A percentile compares a stretch with the other conserved stretches of the same genome.
These are phyloP conservation scores for Orbilia ellipsospora DNA, from an alignment of 2,329 filamentous ascomycete genomes.

Conservation along the genomic window DNA sequence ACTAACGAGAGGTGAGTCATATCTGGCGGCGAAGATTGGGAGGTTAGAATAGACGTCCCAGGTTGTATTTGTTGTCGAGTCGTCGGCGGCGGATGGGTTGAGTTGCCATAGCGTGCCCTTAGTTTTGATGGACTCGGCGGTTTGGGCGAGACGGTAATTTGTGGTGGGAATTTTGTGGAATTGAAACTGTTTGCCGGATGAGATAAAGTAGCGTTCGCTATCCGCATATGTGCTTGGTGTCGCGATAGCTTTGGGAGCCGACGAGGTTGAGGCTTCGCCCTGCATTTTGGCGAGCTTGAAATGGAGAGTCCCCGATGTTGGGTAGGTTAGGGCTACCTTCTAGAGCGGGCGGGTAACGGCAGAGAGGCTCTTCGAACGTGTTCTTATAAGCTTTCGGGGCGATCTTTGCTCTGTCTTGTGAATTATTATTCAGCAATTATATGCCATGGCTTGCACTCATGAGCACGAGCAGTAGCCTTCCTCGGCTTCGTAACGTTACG, in stretches of 20 bases:
- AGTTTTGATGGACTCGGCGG: conserved; percentile 44
- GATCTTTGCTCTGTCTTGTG: too few species aligned
- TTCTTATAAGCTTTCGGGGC: too few species aligned
- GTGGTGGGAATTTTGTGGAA: conserved; percentile 44
- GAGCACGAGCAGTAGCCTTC: too few species aligned
- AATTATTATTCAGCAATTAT: too few species aligned
- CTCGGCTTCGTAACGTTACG: too few species aligned
- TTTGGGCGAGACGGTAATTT: conserved; percentile 48
- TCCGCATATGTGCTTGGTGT: conserved; percentile 26
- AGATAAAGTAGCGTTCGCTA: conserved; percentile 48
- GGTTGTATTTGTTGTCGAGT: conserved; percentile 31
- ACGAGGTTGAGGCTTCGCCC: background rate
- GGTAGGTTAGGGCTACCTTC: background rate
- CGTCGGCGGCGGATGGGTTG: conserved; percentile 43
- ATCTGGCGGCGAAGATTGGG: conserved; percentile 42
- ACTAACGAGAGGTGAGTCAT: conserved; percentile 44
- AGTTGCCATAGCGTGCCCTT: conserved; percentile 54
- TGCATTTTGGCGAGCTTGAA: conserved; percentile 18
- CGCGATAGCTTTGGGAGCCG: conserved; percentile 17
- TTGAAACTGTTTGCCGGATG: conserved; percentile 37
- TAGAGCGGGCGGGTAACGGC: background rate
- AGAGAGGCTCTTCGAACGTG: background rate
- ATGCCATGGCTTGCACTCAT: too few species aligned
- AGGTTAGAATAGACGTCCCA: conserved; percentile 37
- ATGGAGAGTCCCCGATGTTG: background rate